A percentile compares a stretch with the other conserved stretches of the same genome.
phyloP scores from a whole-genome alignment of 2,329 filamentous ascomycete genomes.

The Pseudogymnoascus sp. region DNA sequence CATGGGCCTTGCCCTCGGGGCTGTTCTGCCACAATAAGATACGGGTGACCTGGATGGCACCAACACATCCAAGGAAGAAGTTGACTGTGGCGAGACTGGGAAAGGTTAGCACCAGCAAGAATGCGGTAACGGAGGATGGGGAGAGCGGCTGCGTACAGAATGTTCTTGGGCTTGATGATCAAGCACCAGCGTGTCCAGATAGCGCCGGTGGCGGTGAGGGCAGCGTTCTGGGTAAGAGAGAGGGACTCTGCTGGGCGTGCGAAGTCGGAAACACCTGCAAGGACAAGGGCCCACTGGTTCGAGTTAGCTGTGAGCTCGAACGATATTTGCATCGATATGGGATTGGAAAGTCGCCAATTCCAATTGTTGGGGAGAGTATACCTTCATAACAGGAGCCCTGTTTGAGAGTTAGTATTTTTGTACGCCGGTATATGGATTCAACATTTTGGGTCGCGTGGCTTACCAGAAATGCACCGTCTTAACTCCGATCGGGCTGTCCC shows the following conservation, averaged over 20 bases:
- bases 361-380: conserved; percentile 27
- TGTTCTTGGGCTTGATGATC: conserved; percentile 89
- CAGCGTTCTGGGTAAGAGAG: conserved; percentile 84
- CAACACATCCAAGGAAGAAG: conserved; percentile 92
- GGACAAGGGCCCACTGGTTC: conserved; percentile 76
- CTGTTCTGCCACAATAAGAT: conserved; percentile 61
- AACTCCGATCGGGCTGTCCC: conserved; percentile 71
- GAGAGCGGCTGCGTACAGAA: conserved; percentile 54
- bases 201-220: conserved; percentile 79
- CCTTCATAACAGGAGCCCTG: conserved; percentile 92
- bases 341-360: not conserved
- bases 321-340: not conserved
- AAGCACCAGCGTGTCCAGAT: conserved; percentile 99
- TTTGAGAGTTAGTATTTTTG: conserved; percentile 16
- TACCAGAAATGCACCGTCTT: conserved; percentile 99
- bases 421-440: not conserved
- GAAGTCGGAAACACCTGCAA: conserved; percentile 89
- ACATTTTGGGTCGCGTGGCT: conserved; percentile 20
- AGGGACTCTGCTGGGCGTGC: conserved; percentile 85
- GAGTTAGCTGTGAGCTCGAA: conserved; percentile 12
- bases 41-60: conserved; percentile 71
- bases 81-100: conserved; percentile 83
- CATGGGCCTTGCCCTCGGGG: conserved; percentile 42
- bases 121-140: conserved; percentile 10
- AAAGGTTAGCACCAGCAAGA: not conserved